Evolutionary conservation across 371 early-diverging fungal genomes (phyloP).

Genomic region (Mucor ambiguus): DNA sequence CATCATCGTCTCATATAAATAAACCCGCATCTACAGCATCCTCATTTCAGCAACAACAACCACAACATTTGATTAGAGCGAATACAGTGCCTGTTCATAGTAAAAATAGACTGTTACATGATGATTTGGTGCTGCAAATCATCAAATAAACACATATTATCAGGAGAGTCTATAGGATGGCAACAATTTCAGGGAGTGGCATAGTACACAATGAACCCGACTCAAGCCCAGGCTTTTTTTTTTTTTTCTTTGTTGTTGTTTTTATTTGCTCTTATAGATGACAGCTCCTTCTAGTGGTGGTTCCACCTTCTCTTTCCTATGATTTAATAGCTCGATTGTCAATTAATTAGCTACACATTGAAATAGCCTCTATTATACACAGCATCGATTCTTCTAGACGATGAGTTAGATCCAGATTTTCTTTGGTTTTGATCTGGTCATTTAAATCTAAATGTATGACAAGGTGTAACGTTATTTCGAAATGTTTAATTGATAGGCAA

Average conservation of each 20-base stretch:
- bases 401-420: background rate
- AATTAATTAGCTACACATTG: background rate
- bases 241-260: background rate
- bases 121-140: slow-evolving; percentile 28
- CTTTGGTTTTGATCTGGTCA: background rate
- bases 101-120: slow-evolving; percentile 17
- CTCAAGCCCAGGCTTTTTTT: background rate
- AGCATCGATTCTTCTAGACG: background rate
- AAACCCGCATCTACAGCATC: background rate
- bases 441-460: background rate
- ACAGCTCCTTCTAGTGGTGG: background rate
- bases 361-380: background rate
- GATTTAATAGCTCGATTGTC: background rate
- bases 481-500: background rate
- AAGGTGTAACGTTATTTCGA: background rate
- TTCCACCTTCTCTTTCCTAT: background rate
- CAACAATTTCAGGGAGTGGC: background rate
- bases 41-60: background rate
- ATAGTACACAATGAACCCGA: background rate
- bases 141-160: slow-evolving; percentile 14
- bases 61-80: slow-evolving; percentile 13
- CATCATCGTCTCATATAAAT: background rate
- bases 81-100: slow-evolving; percentile 29
- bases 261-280: background rate
- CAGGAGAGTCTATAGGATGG: background rate